These are phyloP conservation scores for Podospora anserina DNA, from an alignment of 495 filamentous ascomycete species.

Conservation along the genomic window DNA sequence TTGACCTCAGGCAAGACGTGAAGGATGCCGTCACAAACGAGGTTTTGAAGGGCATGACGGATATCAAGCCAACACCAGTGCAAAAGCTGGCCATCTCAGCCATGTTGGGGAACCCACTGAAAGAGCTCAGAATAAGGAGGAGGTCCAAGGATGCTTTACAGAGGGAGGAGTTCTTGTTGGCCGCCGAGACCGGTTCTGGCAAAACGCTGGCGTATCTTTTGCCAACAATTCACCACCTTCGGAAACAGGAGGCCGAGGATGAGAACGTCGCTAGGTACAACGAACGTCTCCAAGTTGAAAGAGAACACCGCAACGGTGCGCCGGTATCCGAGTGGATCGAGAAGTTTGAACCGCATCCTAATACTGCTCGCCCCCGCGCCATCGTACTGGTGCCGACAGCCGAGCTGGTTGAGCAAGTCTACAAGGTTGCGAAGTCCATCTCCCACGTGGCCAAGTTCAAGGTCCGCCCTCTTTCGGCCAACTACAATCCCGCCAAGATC, in stretches of 20 bases:
- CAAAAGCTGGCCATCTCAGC: conserved; percentile 84
- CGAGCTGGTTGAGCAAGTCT: conserved; percentile 88
- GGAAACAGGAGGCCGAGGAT: conserved; percentile 68
- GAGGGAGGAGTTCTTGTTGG: conserved; percentile 77
- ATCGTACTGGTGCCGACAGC: conserved; percentile 91
- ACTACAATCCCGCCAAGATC: conserved; percentile 72
- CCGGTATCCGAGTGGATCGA: conserved; percentile 44
- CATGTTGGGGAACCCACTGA: conserved; percentile 50
- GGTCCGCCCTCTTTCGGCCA: conserved; percentile 73
- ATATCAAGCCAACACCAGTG: conserved; percentile 77
- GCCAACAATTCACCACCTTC: conserved; percentile 77
- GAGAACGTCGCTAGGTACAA: conserved; percentile 50
- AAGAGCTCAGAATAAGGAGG: conserved; percentile 10
- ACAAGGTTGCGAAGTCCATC: conserved; percentile 69
- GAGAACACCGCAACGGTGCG: conserved; percentile 47
- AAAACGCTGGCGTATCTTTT: conserved; percentile 92
- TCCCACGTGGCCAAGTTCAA: conserved; percentile 82
- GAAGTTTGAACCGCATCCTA: conserved; percentile 62
- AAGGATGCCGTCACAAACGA: conserved; percentile 67
- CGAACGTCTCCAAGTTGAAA: conserved; percentile 44
- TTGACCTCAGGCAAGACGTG: conserved; percentile 69
- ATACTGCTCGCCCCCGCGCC: conserved; percentile 71
- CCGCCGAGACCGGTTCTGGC: conserved; percentile 94
- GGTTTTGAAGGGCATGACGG: conserved; percentile 66
- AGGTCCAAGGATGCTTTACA: conserved; percentile 18